Conservation (phyloP, 192 early-diverging fungal species). For the Coemansia sp. region DNA sequence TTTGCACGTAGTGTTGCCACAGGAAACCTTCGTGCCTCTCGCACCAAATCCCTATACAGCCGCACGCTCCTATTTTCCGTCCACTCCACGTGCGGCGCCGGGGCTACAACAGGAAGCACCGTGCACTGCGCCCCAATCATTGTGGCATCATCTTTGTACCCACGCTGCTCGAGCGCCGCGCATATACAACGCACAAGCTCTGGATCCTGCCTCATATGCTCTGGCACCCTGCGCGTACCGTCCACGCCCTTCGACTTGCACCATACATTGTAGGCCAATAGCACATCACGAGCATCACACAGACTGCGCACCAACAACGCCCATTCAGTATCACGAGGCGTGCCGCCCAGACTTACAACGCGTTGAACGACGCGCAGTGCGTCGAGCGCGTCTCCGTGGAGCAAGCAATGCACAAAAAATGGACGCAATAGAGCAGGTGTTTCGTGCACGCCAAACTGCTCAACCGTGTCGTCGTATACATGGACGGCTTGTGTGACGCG, state of each 20-base stretch:
- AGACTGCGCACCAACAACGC: constrained; percentile 6
- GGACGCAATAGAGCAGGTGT: constrained; percentile 3
- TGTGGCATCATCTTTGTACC: background rate
- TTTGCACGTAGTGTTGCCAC: constrained; percentile 26
- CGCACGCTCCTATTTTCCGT: background rate
- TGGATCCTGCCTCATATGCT: background rate
- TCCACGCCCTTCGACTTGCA: background rate
- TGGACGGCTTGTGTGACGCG: constrained; percentile 17
- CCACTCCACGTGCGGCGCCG: background rate
- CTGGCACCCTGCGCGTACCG: background rate
- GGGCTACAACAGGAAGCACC: no score
- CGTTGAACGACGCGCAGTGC: constrained; percentile 6
- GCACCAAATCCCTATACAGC: constrained; percentile 29
- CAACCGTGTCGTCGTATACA: constrained; percentile 16
- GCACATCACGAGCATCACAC: background rate
- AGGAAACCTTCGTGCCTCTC: constrained; percentile 17
- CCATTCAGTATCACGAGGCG: constrained; percentile 16
- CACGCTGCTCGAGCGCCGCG: background rate
- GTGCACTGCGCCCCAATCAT: no score
- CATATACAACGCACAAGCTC: background rate
- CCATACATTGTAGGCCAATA: background rate
- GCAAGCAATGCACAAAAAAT: constrained; percentile 13
- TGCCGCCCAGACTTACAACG: constrained; percentile 11
- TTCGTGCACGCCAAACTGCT: constrained; percentile 10
- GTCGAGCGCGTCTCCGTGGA: background rate